Conservation (phyloP, 73 alveolate species). For the Symbiodinium pilosum region DNA sequence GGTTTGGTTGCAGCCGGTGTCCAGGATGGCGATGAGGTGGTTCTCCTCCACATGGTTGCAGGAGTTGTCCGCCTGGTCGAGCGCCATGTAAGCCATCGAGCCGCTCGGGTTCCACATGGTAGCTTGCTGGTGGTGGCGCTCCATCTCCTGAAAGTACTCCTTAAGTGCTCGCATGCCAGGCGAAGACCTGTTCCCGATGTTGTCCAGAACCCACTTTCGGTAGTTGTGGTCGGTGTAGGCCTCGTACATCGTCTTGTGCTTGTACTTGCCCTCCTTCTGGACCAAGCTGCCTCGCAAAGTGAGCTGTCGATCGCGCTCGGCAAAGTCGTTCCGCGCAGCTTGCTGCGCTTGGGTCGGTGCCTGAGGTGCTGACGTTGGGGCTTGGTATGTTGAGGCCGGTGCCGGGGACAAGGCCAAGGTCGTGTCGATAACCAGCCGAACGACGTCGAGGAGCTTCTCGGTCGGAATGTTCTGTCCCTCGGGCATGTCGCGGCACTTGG, state of each 20-base stretch:
- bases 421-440: background rate
- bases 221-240: background rate
- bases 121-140: background rate
- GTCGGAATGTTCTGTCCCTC: background rate
- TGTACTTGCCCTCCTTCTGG: background rate
- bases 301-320: background rate
- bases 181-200: background rate
- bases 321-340: background rate
- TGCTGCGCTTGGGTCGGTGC: background rate
- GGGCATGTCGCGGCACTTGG: background rate
- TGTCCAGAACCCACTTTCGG: background rate
- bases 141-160: background rate
- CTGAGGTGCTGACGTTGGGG: background rate
- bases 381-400: no score
- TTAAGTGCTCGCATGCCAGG: background rate
- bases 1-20: background rate
- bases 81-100: background rate
- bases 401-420: background rate
- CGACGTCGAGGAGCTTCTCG: background rate
- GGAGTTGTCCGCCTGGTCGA: no score
- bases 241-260: background rate
- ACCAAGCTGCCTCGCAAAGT: no score
- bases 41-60: background rate
- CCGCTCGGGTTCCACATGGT: background rate
- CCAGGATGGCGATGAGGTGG: slow-evolving; percentile 12